Base-by-base conservation (phyloP, 1,139 yeast species). In the Hemisphaericaspora xylanilytica region DNA sequence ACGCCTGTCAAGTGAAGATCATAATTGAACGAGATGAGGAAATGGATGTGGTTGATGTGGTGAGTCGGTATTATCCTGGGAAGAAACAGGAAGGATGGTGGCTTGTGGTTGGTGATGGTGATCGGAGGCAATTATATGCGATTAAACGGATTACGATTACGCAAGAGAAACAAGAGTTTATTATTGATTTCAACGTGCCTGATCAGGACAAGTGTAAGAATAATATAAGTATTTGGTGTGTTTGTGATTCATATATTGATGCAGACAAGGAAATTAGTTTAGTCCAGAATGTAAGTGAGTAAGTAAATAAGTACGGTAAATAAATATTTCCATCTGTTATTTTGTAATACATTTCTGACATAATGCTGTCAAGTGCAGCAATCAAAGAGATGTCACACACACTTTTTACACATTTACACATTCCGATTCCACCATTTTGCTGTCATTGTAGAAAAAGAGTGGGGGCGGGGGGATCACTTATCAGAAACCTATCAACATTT, bases 231-330 rank as follows among this genome's bases (percentile, higher is more conserved):
- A 64, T 88, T 2, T 90, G 95, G 95, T 82, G 92, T 53, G 76
- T 90, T 61, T 85, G 97, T 61, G 97, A 90, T 55, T 83, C 95
- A 0, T 92, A 90, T 54, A 52, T 87, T 22, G 97, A 89, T 56
- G 95, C 89, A 2, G 98, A 92, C 56, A 87, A 86, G 56, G 96
- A 90, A 61, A 72, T 80, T 17, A 59, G 60, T 22, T 66, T 86
- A 38, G 73, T 22, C n/a, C n/a, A n/a, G n/a, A n/a, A n/a, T n/a
- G n/a, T n/a, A n/a, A n/a, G n/a, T n/a, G n/a, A n/a, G n/a, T n/a
- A n/a, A n/a, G n/a, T n/a, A n/a, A n/a, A n/a, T n/a, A n/a, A n/a
- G n/a, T n/a, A n/a, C n/a, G n/a, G n/a, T n/a, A n/a, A n/a, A n/a
- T n/a, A n/a, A n/a, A n/a, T n/a, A n/a, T n/a, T n/a, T n/a, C n/a